Base-by-base conservation (phyloP, 768 basidiomycete species). In the Albatrellus ellisii region DNA sequence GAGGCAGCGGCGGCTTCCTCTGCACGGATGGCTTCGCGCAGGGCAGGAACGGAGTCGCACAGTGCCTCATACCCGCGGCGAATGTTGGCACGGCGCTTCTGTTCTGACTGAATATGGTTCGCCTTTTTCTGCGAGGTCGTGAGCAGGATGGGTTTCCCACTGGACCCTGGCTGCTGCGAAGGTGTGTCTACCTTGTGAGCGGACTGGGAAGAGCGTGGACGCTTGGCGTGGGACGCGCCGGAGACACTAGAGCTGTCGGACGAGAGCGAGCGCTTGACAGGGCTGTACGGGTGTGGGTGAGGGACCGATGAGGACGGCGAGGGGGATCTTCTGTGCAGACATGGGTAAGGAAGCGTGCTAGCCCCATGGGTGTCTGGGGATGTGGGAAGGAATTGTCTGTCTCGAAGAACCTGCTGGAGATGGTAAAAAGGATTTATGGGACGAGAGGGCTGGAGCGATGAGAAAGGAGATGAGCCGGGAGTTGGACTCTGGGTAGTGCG, bases 41-140 rank as follows among this genome's bases (percentile, higher is more conserved):
- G 66, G 2, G 84, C 67, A 8, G 91, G 91, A 0, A 95, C 79
- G 21, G 76, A 74, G 20, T 80, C 79, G 53, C 89, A 91, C 0
- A 95, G 67, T 6, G 81, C 77, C 52, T 92, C 90, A 56, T 94
- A 94, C 9, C 89, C 91, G 28, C 78, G 64, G 9, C 88, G 71
- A 39, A 95, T 94, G 52, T 90, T 91, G 11, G 87, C 87, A 25
- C 91, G 75, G 20, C 91, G 78, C 59, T 92, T 92, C 64, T 94
- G 89, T 63, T 95, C 91, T 2, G 80, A 84, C 52, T 87, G 83
- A 50, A 95, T 94, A 55, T 95, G 90, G 53, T 92, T 92, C 29
- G 82, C 82, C 56, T 91, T 87, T 58, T 92, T 92, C 66, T 91
- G 86, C 2, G 81, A 78, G 0, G 84, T 75, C 1, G 81, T 79